Base-by-base conservation (phyloP, 2,329 filamentous ascomycete species). In the Aspergillus sp. region DNA sequence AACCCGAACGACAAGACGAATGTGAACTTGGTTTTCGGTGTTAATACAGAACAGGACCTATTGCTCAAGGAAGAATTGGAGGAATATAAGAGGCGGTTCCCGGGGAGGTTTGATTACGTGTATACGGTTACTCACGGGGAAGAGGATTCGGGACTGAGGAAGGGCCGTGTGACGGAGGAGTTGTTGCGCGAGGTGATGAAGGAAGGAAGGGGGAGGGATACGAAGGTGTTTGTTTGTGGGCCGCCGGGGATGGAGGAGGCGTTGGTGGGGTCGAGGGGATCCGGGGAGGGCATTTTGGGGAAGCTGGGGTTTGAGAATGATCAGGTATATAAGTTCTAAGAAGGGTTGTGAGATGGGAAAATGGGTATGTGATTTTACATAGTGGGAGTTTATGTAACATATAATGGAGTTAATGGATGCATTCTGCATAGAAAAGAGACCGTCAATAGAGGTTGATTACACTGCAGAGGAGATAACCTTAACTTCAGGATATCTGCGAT, bases 201-300 rank as follows among this genome's bases (percentile, higher is more conserved):
- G 22, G 73, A 71, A 2, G 70, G 78, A 6, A 68, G 66, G n/a
- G 67, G 73, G 3, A 73, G 75, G 62, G 75, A 80, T 31, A 78
- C 63, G 2, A 88, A 88, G 73, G 85, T 91, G 0, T 87, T 90
- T 67, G 78, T 91, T 1, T 90, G 87, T 69, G 88, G 89, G 0
- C 89, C 89, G 18, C 87, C 87, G 1, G 79, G 80, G 0, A 90
- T 91, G 87, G 85, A 90, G 71, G 77, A 77, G 32, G 65, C 69
- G 4, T 72, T 74, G 72, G 69, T 68, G 36, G 75, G 75, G 24
- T 63, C 62, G 12, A 51, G 61, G 31, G 36, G 45, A 7, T 36
- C 32, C 2, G 36, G 36, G 6, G 36, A n/a, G 36, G 36, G 36
- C 1, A 42, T 42, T 42, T 42, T 42, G 36, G 36, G 16, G 7